phyloP scores from a whole-genome alignment of 1,284 basidiomycete species.

The Moesziomyces sp. region DNA sequence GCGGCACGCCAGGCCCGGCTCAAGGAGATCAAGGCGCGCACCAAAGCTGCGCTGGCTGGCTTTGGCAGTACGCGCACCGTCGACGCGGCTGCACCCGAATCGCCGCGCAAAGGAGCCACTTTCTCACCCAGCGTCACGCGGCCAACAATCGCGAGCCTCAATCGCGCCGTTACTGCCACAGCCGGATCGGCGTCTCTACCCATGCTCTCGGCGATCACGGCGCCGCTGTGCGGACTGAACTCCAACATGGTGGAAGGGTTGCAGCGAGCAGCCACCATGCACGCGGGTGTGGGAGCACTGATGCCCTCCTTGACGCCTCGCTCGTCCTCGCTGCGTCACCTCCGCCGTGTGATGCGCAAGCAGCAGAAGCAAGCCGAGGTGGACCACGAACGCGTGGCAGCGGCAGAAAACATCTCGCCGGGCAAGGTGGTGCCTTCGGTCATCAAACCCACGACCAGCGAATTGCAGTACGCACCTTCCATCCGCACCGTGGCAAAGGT shows the following conservation, averaged over 20 bases:
- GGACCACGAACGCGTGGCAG: conserved; percentile 21
- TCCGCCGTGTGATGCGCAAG: conserved; percentile 33
- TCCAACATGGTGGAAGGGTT: conserved; percentile 1
- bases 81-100: conserved; percentile 5
- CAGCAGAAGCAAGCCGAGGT: conserved; percentile 37
- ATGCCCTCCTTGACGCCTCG: conserved; percentile 32
- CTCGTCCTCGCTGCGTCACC: conserved; percentile 39
- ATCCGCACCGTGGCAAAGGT: conserved; percentile 19
- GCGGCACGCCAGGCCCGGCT: conserved; percentile 36
- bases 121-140: conserved; percentile 42
- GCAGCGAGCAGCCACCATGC: conserved; percentile 32
- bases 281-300: conserved; percentile 18
- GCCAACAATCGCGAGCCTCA: conserved; percentile 32
- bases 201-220: conserved; percentile 13
- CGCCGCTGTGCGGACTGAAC: not conserved
- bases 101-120: conserved; percentile 2
- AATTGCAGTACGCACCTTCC: conserved; percentile 3
- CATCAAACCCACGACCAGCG: not conserved
- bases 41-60: conserved; percentile 29
- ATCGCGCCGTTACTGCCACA: conserved; percentile 3
- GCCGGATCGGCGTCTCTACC: conserved; percentile 16
- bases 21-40: conserved; percentile 40
- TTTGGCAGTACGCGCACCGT: conserved; percentile 32
- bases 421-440: conserved; percentile 31
- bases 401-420: conserved; percentile 35